phyloP scores from a whole-genome alignment of 2,329 filamentous ascomycete genomes.

The Cladophialophora bantiana region DNA sequence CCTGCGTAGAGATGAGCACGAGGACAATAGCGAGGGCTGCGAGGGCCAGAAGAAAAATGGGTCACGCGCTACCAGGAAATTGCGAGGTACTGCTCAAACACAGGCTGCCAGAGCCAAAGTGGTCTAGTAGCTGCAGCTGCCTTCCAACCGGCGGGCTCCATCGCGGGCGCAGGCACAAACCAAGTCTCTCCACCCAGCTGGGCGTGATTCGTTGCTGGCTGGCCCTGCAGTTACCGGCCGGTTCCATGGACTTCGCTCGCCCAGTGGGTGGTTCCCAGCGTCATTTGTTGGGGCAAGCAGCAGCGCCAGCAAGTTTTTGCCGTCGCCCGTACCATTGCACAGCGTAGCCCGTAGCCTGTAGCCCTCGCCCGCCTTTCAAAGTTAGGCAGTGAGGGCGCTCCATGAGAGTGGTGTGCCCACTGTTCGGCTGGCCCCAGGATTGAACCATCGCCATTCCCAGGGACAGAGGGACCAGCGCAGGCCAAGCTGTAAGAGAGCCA shows the following conservation, averaged over 20 bases:
- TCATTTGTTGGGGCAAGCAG: not conserved
- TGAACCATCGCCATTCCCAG: conserved; percentile 5
- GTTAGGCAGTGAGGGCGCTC: conserved; percentile 3
- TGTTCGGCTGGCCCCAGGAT: conserved; percentile 17
- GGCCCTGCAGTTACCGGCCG: conserved; percentile 15
- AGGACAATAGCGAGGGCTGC: conserved; percentile 12
- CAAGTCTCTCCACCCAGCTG: not conserved
- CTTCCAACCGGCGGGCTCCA: conserved; percentile 17
- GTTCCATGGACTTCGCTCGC: conserved; percentile 27
- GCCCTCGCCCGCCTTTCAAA: conserved; percentile 1
- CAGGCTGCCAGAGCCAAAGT: conserved; percentile 7
- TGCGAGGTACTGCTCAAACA: conserved; percentile 29
- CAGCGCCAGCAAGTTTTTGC: conserved; percentile 4
- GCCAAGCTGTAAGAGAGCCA: conserved; percentile 6
- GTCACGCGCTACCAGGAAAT: conserved; percentile 35
- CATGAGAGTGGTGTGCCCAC: conserved; percentile 3
- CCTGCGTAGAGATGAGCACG: conserved; percentile 22
- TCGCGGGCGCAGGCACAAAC: conserved; percentile 25
- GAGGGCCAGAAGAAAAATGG: conserved; percentile 22
- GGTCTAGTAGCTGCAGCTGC: conserved; percentile 27
- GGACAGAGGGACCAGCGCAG: not conserved
- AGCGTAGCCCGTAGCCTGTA: conserved; percentile 1
- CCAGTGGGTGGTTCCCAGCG: not conserved
- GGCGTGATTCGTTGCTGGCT: conserved; percentile 6
- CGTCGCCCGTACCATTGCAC: conserved; percentile 11